These are phyloP conservation scores for Trametes cinnabarina DNA, from an alignment of 768 basidiomycete species.

Conservation along the genomic window DNA sequence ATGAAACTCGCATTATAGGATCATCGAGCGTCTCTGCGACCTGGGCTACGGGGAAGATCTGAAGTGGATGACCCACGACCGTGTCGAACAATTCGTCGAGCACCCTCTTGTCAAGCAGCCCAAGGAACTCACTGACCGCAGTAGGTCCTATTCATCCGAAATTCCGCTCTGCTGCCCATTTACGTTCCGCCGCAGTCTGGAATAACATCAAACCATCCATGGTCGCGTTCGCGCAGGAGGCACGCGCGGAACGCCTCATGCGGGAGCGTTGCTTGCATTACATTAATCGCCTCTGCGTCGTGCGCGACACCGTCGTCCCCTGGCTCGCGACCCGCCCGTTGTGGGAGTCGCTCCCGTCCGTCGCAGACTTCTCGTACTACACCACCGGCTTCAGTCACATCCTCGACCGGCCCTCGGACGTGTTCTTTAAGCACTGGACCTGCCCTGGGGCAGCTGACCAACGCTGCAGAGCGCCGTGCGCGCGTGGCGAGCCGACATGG, in stretches of 20 bases:
- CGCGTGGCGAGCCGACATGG: neutral
- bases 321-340: conserved; percentile 3
- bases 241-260: conserved; percentile 10
- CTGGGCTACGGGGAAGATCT: conserved; percentile 9
- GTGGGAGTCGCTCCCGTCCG: neutral
- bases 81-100: conserved; percentile 4
- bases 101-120: conserved; percentile 11
- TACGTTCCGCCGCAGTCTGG: neutral
- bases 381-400: conserved; percentile 1
- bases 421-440: neutral
- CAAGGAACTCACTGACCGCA: conserved; percentile 16
- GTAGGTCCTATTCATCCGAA: neutral
- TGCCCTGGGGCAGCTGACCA: neutral
- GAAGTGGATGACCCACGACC: conserved; percentile 1
- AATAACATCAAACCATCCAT: conserved; percentile 15
- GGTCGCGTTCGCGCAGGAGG: conserved; percentile 1
- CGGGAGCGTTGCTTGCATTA: conserved; percentile 7
- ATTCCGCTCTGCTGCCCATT: neutral
- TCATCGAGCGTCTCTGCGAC: conserved; percentile 2
- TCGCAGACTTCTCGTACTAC: conserved; percentile 10
- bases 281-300: neutral
- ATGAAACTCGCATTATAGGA: neutral
- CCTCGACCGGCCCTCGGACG: neutral
- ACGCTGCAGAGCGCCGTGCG: neutral
- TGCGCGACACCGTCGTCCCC: conserved; percentile 1